Evolutionary conservation across 2,329 filamentous ascomycete genomes (phyloP), one percentile per base, ranked within the genome.

Genomic region (Trichophaea hybrida): DNA sequence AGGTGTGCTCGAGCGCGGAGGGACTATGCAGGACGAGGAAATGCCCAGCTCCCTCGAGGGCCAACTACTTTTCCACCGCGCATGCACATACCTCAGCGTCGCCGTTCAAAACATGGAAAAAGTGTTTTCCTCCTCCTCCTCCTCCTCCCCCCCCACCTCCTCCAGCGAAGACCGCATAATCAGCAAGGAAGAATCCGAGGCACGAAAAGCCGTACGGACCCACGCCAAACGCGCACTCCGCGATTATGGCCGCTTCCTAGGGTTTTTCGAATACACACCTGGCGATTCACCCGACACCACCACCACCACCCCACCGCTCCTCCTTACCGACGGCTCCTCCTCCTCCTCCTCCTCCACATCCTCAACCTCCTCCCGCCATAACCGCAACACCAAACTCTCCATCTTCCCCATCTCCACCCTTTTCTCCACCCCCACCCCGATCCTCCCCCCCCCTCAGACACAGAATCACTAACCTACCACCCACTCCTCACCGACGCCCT

Each of bases 401-500:
- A 74, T 80, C 32, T 75, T 81, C 69, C 74, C 76, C 60, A 74
- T 81, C 15, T 81, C 82, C 35, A 76, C 80, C 7, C 78, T 93
- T n/a, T 91, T 93, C 71, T 77, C 81, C 1, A 76, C 85, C 8
- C 77, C 80, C 0, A 83, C 84, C 1, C 84, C 83, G 0, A 64
- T 81, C 5, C 76, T 91, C 1, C 85, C 86, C 76, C 80, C 0
- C 70, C 74, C 8, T 74, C 76, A 59, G 75, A 73, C 56, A 76
- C 80, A 48, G 85, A 88, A 72, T 78, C 78, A 44, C 77, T 87
- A 33, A 93, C 86, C 0, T 93, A 88, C 70, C 88, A 94, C 68
- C 88, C 88, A 0, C 77, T 93, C 6, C 76, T 94, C 8, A 82
- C 82, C 5, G 88, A 94, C 65, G 85, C 85, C 1, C 77, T 94